A percentile compares a stretch with the other conserved stretches of the same genome.
These are phyloP conservation scores for Bolboschoenoplectus hybrid DNA, from an alignment of 202 grass and related monocot species.

Conservation along the genomic window DNA sequence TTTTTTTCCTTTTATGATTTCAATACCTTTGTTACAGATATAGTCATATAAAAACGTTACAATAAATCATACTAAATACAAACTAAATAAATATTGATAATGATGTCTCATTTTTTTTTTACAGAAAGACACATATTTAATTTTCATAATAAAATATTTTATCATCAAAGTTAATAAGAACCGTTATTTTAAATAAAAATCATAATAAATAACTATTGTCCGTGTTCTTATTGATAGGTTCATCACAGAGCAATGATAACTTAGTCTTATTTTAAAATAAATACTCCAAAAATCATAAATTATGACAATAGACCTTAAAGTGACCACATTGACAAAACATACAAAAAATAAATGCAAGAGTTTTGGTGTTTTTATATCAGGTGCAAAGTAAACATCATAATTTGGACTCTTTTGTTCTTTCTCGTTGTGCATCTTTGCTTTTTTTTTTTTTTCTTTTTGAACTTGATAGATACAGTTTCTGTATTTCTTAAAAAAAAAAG, in stretches of 20 bases:
- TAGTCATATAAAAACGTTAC: too few species aligned
- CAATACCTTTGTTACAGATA: too few species aligned
- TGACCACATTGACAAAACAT: too few species aligned
- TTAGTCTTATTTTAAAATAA: neutral
- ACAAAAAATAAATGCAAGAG: neutral
- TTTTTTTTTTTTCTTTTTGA: neutral
- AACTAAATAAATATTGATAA: too few species aligned
- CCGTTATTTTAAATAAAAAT: neutral
- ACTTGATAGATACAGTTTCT: constrained; percentile 18
- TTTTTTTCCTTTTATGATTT: too few species aligned
- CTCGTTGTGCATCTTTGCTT: neutral
- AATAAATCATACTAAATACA: too few species aligned
- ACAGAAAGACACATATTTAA: too few species aligned
- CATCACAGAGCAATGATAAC: neutral
- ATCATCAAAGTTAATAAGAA: neutral
- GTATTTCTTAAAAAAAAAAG: neutral
- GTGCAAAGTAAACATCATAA: neutral
- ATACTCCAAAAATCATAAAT: neutral
- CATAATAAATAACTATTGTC: neutral
- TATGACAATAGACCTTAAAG: neutral
- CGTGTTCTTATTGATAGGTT: neutral
- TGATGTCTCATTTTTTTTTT: too few species aligned
- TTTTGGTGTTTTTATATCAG: neutral
- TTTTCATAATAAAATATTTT: too few species aligned
- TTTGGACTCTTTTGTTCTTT: neutral